Evolutionary conservation across 306 rosid genomes (phyloP).

Genomic region (Castanopsis chinensis): DNA sequence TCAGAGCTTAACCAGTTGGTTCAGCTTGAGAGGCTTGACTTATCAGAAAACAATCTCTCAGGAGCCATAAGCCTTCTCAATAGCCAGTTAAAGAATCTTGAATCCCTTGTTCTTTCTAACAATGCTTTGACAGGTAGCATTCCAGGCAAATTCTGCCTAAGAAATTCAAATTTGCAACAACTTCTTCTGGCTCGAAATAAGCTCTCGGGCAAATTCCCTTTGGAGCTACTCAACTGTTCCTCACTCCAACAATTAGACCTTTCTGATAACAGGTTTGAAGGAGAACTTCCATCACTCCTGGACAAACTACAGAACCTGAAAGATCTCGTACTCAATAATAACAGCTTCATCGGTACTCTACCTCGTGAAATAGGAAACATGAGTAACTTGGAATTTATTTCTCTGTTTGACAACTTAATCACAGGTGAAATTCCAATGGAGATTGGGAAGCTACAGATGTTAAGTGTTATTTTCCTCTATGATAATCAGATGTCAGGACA

Average conservation of each 20-base stretch:
- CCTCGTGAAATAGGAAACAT: constrained; percentile 80
- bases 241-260: constrained; percentile 85
- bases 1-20: constrained; percentile 55
- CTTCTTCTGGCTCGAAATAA: constrained; percentile 69
- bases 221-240: constrained; percentile 59
- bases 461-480: constrained; percentile 66
- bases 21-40: constrained; percentile 68
- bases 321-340: constrained; percentile 79
- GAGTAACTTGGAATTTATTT: constrained; percentile 54
- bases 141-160: constrained; percentile 65
- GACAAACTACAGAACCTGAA: constrained; percentile 58
- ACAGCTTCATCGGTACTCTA: constrained; percentile 71
- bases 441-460: constrained; percentile 67
- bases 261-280: constrained; percentile 68
- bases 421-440: constrained; percentile 69
- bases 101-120: constrained; percentile 64
- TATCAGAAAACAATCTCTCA: constrained; percentile 76
- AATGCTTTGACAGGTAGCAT: constrained; percentile 71
- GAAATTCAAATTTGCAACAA: constrained; percentile 51
- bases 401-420: constrained; percentile 66
- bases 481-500: constrained; percentile 86
- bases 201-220: constrained; percentile 71
- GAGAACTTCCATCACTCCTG: constrained; percentile 64
- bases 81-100: constrained; percentile 43
- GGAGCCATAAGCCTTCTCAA: constrained; percentile 56